These are phyloP conservation scores for Populus hybrid DNA, from an alignment of 441 rosid genomes.

Conservation along the genomic window DNA sequence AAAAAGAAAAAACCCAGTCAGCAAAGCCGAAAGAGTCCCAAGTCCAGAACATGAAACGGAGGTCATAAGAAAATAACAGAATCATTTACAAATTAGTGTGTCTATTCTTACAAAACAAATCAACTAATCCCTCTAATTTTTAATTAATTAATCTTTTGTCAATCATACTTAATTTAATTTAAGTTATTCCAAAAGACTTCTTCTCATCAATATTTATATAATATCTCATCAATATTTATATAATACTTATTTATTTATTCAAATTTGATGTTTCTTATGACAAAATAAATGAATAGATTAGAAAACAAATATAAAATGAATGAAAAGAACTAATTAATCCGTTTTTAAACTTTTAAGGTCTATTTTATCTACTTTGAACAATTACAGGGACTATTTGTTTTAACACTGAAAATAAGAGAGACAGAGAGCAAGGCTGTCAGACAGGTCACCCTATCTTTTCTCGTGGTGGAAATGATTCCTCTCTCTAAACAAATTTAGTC, in stretches of 20 bases:
- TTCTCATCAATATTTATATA: not conserved
- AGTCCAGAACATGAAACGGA: not conserved
- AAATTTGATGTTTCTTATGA: no score
- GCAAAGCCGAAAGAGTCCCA: no score
- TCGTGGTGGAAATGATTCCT: slow-evolving; percentile 62
- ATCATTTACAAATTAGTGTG: not conserved
- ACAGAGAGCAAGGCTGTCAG: slow-evolving; percentile 40
- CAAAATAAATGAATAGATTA: no score
- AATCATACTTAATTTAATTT: not conserved
- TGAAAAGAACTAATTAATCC: not conserved
- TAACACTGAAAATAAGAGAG: not conserved
- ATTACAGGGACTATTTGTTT: not conserved
- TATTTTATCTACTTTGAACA: not conserved
- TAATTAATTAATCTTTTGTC: no score
- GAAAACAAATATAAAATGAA: not conserved
- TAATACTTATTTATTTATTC: no score
- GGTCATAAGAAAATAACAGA: not conserved
- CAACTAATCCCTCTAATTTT: not conserved
- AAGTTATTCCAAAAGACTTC: not conserved
- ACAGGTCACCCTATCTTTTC: slow-evolving; percentile 69
- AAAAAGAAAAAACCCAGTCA: no score
- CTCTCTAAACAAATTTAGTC: slow-evolving; percentile 19
- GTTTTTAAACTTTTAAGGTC: not conserved
- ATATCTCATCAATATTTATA: not conserved
- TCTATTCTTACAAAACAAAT: not conserved